phyloP scores from a whole-genome alignment of 768 basidiomycete genomes.

The Podaxis sp. region DNA sequence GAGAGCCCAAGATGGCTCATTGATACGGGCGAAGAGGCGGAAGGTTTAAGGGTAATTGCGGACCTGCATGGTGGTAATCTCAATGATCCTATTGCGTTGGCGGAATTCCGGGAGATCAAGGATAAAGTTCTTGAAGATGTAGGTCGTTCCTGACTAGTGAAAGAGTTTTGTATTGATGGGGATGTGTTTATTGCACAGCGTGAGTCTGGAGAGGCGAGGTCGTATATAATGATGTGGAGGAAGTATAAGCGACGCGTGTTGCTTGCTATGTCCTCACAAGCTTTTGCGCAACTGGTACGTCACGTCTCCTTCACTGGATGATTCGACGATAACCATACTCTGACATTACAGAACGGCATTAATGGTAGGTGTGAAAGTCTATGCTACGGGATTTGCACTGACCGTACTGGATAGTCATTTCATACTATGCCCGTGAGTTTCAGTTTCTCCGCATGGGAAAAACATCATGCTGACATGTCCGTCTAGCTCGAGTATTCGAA shows the following conservation, averaged over 20 bases:
- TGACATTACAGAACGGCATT: conserved; percentile 73
- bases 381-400: conserved; percentile 5
- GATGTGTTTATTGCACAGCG: conserved; percentile 39
- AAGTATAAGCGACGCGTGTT: conserved; percentile 84
- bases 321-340: background rate
- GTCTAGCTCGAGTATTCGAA: conserved; percentile 83
- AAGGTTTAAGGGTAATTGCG: conserved; percentile 82
- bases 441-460: conserved; percentile 5
- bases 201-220: conserved; percentile 67
- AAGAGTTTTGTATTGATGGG: background rate
- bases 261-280: conserved; percentile 93
- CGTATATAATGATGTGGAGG: conserved; percentile 82
- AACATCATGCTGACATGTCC: background rate
- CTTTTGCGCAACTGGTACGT: conserved; percentile 89
- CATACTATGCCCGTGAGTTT: conserved; percentile 85
- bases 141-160: conserved; percentile 13
- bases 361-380: conserved; percentile 54
- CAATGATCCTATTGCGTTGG: conserved; percentile 59
- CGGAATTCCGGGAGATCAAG: conserved; percentile 91
- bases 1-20: conserved; percentile 95
- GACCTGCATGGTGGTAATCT: conserved; percentile 85
- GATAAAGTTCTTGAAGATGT: conserved; percentile 72
- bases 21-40: conserved; percentile 77
- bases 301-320: conserved; percentile 7
- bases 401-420: conserved; percentile 59